A percentile compares a stretch with the other conserved stretches of the same genome.
phyloP scores from a whole-genome alignment of 306 rosid genomes.

The Glycine tomentella region DNA sequence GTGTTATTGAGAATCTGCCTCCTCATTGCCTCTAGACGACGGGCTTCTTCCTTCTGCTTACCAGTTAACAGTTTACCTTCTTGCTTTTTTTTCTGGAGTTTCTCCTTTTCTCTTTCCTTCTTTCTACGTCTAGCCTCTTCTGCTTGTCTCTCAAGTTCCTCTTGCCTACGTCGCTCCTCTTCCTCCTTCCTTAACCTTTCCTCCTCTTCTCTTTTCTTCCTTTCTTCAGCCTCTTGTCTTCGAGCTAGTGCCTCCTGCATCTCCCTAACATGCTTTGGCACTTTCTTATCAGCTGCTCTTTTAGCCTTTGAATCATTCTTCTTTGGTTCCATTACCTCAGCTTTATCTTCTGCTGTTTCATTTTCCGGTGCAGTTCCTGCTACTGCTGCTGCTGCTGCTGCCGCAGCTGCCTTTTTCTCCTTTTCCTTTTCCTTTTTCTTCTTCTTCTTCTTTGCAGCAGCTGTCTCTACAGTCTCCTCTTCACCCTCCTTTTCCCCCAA shows the following conservation, averaged over 20 bases:
- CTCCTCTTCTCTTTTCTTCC: slow-evolving; percentile 81
- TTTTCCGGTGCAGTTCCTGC: slow-evolving; percentile 49
- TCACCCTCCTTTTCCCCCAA: slow-evolving; percentile 76
- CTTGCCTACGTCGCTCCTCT: slow-evolving; percentile 78
- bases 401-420: slow-evolving; percentile 79
- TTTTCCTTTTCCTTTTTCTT: slow-evolving; percentile 83
- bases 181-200: slow-evolving; percentile 90
- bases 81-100: slow-evolving; percentile 64
- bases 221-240: slow-evolving; percentile 87
- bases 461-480: slow-evolving; percentile 83
- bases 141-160: slow-evolving; percentile 83
- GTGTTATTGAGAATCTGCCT: slow-evolving; percentile 70
- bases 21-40: slow-evolving; percentile 82
- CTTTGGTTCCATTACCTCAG: slow-evolving; percentile 64
- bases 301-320: slow-evolving; percentile 77
- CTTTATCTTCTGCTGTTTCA: slow-evolving; percentile 59
- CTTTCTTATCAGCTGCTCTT: slow-evolving; percentile 85
- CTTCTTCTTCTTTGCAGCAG: slow-evolving; percentile 96
- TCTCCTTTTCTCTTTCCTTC: slow-evolving; percentile 93
- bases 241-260: slow-evolving; percentile 95
- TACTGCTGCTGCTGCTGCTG: slow-evolving; percentile 56
- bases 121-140: slow-evolving; percentile 84
- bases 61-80: slow-evolving; percentile 80
- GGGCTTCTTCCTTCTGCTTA: slow-evolving; percentile 88
- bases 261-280: slow-evolving; percentile 99